Conservation (phyloP, 2,329 filamentous ascomycete genomes). For the Periglandula ipomoeae region DNA sequence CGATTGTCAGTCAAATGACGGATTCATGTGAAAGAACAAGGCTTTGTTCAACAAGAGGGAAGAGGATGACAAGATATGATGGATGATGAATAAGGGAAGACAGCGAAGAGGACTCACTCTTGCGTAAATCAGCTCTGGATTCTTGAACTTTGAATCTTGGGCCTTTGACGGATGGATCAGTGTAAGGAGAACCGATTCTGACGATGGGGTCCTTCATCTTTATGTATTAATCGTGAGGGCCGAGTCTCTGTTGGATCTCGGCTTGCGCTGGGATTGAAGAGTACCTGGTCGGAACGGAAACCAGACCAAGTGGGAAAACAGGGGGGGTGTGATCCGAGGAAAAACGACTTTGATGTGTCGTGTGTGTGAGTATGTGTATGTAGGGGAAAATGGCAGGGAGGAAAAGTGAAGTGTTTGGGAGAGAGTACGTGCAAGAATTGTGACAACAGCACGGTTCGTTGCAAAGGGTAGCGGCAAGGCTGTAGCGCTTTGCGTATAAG, state of each 20-base stretch:
- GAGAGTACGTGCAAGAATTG: not conserved
- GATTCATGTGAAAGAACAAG: not conserved
- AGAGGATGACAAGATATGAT: not conserved
- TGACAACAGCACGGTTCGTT: no score
- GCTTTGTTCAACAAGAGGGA: not conserved
- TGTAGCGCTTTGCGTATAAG: conserved; percentile 5
- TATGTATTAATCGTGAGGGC: conserved; percentile 25
- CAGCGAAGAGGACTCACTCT: conserved; percentile 26
- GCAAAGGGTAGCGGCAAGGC: conserved; percentile 1
- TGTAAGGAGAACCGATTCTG: conserved; percentile 29
- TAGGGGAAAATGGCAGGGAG: not conserved
- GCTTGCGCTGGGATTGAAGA: conserved; percentile 7
- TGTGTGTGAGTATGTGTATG: not conserved
- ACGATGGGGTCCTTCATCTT: conserved; percentile 31
- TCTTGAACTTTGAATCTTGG: conserved; percentile 29
- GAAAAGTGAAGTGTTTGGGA: not conserved
- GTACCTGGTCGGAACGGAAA: conserved; percentile 7
- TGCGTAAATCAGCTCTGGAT: conserved; percentile 29
- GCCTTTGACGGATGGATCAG: conserved; percentile 29
- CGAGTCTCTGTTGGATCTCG: conserved; percentile 9
- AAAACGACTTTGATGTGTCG: not conserved
- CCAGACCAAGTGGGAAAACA: conserved; percentile 3
- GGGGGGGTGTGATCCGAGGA: conserved; percentile 9
- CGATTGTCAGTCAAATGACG: not conserved
- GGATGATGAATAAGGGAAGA: not conserved